These are phyloP conservation scores for Pisolithus sp. DNA, from an alignment of 768 basidiomycete species.

Conservation along the genomic window DNA sequence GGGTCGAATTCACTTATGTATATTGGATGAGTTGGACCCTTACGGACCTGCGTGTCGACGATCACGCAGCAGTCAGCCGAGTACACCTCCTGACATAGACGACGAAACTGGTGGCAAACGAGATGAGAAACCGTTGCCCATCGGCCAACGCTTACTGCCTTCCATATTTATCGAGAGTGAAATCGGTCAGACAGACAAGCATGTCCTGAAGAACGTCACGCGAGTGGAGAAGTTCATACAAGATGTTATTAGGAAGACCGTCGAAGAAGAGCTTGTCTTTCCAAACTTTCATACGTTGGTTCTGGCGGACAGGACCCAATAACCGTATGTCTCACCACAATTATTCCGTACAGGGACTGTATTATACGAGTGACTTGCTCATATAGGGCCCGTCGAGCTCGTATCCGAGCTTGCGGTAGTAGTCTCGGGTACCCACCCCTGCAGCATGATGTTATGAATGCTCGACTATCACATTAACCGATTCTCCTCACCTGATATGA, in stretches of 20 bases:
- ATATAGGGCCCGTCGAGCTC: slow-evolving; percentile 96
- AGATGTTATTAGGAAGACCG: slow-evolving; percentile 88
- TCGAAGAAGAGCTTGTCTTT: slow-evolving; percentile 95
- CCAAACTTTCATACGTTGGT: slow-evolving; percentile 88
- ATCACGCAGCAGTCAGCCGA: slow-evolving; percentile 35
- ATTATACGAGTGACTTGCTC: slow-evolving; percentile 69
- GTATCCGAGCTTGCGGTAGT: slow-evolving; percentile 92
- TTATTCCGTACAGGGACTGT: slow-evolving; percentile 7
- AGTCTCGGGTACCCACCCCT: slow-evolving; percentile 96
- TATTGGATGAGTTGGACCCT: slow-evolving; percentile 83
- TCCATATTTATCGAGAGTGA: slow-evolving; percentile 92
- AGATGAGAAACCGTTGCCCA: slow-evolving; percentile 61
- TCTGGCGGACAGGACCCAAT: slow-evolving; percentile 35
- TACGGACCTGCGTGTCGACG: slow-evolving; percentile 69
- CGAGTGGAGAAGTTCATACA: slow-evolving; percentile 94
- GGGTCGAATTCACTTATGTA: slow-evolving; percentile 76
- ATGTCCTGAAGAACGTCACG: slow-evolving; percentile 92
- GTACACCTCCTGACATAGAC: slow-evolving; percentile 56
- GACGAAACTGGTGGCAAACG: slow-evolving; percentile 46
- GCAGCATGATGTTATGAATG: slow-evolving; percentile 6
- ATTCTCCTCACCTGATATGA: slow-evolving; percentile 76
- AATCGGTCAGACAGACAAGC: slow-evolving; percentile 93
- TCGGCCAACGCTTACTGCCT: slow-evolving; percentile 79
- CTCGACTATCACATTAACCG: not conserved
- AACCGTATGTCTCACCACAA: not conserved